Percentiles rank a stretch among this genome's conserved stretches.
Conservation (phyloP, 2,329 filamentous ascomycete genomes). For the Alternaria viburni region DNA sequence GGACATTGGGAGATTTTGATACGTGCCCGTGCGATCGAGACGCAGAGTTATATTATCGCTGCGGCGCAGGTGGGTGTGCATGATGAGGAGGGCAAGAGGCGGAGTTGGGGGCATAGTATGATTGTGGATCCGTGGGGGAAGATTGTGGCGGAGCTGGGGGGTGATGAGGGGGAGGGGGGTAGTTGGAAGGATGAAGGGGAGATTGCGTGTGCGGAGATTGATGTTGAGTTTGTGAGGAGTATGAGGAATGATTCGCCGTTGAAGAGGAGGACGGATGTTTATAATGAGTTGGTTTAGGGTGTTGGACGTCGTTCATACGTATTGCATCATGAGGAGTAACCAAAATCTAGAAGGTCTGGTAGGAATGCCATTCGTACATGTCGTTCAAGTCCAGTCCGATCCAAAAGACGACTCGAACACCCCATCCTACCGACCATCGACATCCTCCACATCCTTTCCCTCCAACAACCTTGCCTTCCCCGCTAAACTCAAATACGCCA, state of each 20-base stretch:
- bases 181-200: constrained; percentile 46
- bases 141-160: constrained; percentile 69
- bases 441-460: constrained; percentile 26
- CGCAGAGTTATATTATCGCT: constrained; percentile 84
- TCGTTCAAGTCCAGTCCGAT: neutral
- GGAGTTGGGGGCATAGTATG: constrained; percentile 85
- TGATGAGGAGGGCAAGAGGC: constrained; percentile 69
- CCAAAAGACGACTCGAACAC: neutral
- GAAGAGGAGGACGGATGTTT: constrained; percentile 59
- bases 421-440: neutral
- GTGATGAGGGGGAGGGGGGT: constrained; percentile 51
- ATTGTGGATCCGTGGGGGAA: constrained; percentile 88
- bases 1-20: constrained; percentile 82
- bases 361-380: neutral
- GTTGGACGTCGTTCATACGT: neutral
- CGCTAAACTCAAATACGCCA: constrained; percentile 31
- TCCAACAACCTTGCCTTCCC: constrained; percentile 35
- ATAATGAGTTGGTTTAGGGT: constrained; percentile 32
- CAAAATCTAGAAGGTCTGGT: neutral
- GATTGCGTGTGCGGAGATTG: constrained; percentile 59
- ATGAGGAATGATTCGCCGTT: constrained; percentile 64
- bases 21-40: constrained; percentile 83
- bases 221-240: constrained; percentile 59
- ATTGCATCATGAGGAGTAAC: neutral
- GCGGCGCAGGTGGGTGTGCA: constrained; percentile 78